These are phyloP conservation scores for Cicer cuneatum DNA, from an alignment of 306 rosid genomes.

Conservation along the genomic window DNA sequence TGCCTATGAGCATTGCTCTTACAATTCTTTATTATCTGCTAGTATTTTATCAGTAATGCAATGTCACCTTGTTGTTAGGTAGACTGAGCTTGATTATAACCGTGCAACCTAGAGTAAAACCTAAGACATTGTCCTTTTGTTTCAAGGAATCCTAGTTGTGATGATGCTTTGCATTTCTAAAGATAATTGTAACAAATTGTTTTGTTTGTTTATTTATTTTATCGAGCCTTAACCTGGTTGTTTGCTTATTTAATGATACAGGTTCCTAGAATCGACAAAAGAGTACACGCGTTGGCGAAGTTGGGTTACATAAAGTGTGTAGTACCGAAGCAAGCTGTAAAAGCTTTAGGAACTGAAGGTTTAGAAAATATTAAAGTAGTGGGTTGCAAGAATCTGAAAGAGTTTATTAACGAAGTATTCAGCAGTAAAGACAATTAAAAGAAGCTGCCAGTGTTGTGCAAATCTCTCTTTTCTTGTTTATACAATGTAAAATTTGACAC, in stretches of 20 bases:
- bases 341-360: slow-evolving; percentile 48
- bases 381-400: slow-evolving; percentile 82
- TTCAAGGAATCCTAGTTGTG: neutral
- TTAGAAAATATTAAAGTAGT: slow-evolving; percentile 53
- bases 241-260: slow-evolving; percentile 42
- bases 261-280: slow-evolving; percentile 90
- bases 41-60: neutral
- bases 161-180: slow-evolving; percentile 28
- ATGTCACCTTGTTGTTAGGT: neutral
- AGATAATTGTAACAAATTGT: neutral
- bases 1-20: neutral
- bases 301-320: slow-evolving; percentile 79
- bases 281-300: slow-evolving; percentile 73
- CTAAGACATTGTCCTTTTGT: neutral
- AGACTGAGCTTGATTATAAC: neutral
- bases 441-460: slow-evolving; percentile 40
- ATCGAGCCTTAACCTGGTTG: slow-evolving; percentile 7
- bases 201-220: slow-evolving; percentile 5
- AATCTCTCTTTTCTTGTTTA: slow-evolving; percentile 24
- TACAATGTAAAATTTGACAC: slow-evolving; percentile 20
- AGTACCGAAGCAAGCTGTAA: slow-evolving; percentile 70
- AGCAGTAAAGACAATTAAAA: slow-evolving; percentile 16
- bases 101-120: slow-evolving; percentile 8
- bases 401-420: slow-evolving; percentile 72
- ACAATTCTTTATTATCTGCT: neutral